Conservation (phyloP, 129 eudicot genomes). For the Lactuca saligna region DNA sequence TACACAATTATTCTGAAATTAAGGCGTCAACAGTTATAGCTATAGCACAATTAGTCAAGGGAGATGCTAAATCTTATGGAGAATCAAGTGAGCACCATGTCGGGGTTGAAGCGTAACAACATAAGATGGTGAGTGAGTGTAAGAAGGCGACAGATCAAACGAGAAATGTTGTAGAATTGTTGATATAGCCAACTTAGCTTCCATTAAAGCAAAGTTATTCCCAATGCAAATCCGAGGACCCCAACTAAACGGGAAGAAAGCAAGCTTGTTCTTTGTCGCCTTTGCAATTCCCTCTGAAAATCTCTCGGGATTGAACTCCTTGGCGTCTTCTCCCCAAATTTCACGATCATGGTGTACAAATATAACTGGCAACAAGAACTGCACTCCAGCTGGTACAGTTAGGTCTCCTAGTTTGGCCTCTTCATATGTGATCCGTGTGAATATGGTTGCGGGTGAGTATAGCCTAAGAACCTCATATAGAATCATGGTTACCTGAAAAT, state of each 20-base stretch:
- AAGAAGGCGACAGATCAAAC: conserved; percentile 56
- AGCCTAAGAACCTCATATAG: conserved; percentile 51
- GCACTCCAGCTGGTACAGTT: conserved; percentile 50
- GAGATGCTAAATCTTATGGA: conserved; percentile 32
- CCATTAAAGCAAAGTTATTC: conserved; percentile 59
- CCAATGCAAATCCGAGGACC: conserved; percentile 69
- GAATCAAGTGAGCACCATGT: conserved; percentile 45
- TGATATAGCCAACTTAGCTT: conserved; percentile 53
- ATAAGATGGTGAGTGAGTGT: conserved; percentile 50
- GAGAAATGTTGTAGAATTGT: conserved; percentile 46
- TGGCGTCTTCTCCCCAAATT: conserved; percentile 58
- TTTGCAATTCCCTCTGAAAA: conserved; percentile 60
- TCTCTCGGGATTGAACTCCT: conserved; percentile 60
- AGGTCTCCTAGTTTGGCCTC: conserved; percentile 46
- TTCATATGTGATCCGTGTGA: conserved; percentile 29
- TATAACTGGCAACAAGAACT: conserved; percentile 42
- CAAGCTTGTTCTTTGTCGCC: conserved; percentile 48
- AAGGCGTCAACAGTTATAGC: no score
- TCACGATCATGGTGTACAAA: conserved; percentile 48
- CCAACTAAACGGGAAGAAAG: conserved; percentile 61
- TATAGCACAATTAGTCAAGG: no score
- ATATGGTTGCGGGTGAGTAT: conserved; percentile 46
- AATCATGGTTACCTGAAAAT: conserved; percentile 41
- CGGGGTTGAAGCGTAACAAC: conserved; percentile 51
- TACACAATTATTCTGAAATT: conserved; percentile 10